Percentiles rank a stretch among this genome's conserved stretches.
phyloP scores from a whole-genome alignment of 2,329 filamentous ascomycete genomes.

The Xylariaceae sp. region DNA sequence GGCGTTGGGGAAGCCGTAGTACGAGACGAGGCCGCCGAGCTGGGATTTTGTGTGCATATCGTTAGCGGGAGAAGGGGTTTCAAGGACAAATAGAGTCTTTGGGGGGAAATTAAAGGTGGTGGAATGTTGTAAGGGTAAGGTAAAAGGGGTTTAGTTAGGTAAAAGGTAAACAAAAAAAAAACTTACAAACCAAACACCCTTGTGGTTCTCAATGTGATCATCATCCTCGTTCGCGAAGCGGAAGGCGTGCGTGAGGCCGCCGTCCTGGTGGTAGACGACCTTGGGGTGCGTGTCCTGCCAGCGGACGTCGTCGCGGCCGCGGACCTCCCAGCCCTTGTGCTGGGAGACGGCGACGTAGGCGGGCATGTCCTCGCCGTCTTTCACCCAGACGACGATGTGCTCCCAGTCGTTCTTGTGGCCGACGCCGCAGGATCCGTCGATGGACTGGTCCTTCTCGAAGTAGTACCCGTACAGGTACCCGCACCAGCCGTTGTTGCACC shows the following conservation, averaged over 20 bases:
- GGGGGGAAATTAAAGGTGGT: too few relatives aligned
- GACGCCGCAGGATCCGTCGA: slow-evolving; percentile 25
- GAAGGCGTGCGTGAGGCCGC: slow-evolving; percentile 26
- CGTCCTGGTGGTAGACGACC: slow-evolving; percentile 29
- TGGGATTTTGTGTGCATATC: not conserved
- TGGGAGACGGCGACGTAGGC: slow-evolving; percentile 20
- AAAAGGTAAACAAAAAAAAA: not conserved
- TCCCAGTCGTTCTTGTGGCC: slow-evolving; percentile 37
- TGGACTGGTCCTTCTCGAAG: slow-evolving; percentile 39
- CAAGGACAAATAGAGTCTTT: not conserved
- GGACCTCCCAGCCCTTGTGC: slow-evolving; percentile 25
- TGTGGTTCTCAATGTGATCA: slow-evolving; percentile 27
- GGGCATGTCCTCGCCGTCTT: slow-evolving; percentile 16
- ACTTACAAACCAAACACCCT: slow-evolving; percentile 23
- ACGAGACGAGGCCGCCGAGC: slow-evolving; percentile 10
- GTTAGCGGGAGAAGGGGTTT: too few relatives aligned
- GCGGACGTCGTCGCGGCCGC: slow-evolving; percentile 21
- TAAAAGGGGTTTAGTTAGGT: too few relatives aligned
- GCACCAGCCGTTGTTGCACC: slow-evolving; percentile 42
- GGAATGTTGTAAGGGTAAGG: too few relatives aligned
- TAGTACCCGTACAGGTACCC: slow-evolving; percentile 41
- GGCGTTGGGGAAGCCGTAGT: slow-evolving; percentile 8
- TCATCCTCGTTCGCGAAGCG: slow-evolving; percentile 26
- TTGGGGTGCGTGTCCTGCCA: slow-evolving; percentile 28
- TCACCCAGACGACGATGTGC: slow-evolving; percentile 27